These are phyloP conservation scores for Lasiosphaeria ovina DNA, from an alignment of 495 filamentous ascomycete genomes.

Conservation along the genomic window DNA sequence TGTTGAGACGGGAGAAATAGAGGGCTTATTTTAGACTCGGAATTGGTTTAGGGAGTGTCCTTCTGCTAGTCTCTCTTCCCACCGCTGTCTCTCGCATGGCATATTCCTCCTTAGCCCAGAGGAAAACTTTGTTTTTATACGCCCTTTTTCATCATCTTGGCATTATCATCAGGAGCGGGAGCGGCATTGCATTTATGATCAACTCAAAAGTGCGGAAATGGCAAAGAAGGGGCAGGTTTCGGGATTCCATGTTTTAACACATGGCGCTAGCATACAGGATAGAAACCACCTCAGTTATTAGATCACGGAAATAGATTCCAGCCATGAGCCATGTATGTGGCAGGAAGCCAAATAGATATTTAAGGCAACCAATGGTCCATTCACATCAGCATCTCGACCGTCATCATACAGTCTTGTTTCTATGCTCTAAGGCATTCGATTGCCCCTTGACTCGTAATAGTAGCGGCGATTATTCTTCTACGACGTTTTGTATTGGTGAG, in stretches of 20 bases:
- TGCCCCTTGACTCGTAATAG: too few relatives aligned
- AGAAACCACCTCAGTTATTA: slow-evolving; percentile 3
- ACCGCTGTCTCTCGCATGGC: neutral
- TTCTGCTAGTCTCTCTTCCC: neutral
- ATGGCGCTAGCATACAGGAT: slow-evolving; percentile 20
- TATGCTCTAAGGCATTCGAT: too few relatives aligned
- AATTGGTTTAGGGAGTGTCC: neutral
- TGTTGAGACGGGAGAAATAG: slow-evolving; percentile 88
- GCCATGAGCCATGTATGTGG: neutral
- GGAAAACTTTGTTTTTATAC: slow-evolving; percentile 1
- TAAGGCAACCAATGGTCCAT: too few relatives aligned
- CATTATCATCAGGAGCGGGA: slow-evolving; percentile 2
- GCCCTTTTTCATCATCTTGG: slow-evolving; percentile 2
- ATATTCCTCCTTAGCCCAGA: neutral
- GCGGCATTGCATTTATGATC: slow-evolving; percentile 13
- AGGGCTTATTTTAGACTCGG: slow-evolving; percentile 76
- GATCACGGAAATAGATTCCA: neutral
- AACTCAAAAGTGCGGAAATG: slow-evolving; percentile 1
- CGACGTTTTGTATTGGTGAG: too few relatives aligned
- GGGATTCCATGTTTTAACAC: slow-evolving; percentile 30
- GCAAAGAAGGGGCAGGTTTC: slow-evolving; percentile 5
- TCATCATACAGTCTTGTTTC: too few relatives aligned
- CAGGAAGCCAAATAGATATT: too few relatives aligned
- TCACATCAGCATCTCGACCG: too few relatives aligned
- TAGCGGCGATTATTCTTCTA: too few relatives aligned